A percentile compares a stretch with the other conserved stretches of the same genome.
phyloP scores from a whole-genome alignment of 805 yeast species.

The Geotrichum ghanense region DNA sequence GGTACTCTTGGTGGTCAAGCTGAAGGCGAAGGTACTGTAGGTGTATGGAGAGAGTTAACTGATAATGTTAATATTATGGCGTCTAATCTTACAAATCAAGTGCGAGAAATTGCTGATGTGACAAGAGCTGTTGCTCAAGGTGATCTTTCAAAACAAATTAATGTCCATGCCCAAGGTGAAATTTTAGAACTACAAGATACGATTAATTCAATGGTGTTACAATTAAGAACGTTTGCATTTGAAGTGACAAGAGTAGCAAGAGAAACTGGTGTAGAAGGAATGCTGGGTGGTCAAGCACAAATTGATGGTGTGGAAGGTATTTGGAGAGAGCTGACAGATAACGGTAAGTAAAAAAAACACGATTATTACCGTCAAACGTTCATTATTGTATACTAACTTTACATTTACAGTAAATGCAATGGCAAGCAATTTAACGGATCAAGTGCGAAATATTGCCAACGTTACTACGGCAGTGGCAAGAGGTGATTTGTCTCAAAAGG shows the following conservation, averaged over 20 bases:
- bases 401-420: conserved; percentile 52
- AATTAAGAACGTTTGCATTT: conserved; percentile 68
- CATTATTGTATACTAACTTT: neutral
- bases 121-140: conserved; percentile 84
- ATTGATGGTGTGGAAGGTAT: conserved; percentile 73
- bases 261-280: conserved; percentile 84
- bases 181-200: conserved; percentile 76
- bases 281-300: conserved; percentile 79
- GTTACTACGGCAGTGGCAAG: conserved; percentile 83
- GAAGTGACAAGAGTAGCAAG: conserved; percentile 82
- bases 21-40: conserved; percentile 71
- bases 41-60: conserved; percentile 78
- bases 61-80: conserved; percentile 90
- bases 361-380: no score
- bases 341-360: no score
- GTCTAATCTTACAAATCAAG: conserved; percentile 74
- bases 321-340: conserved; percentile 80
- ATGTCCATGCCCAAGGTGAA: conserved; percentile 88
- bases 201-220: conserved; percentile 82
- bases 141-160: conserved; percentile 70
- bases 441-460: conserved; percentile 77
- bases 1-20: conserved; percentile 89
- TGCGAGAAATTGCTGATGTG: conserved; percentile 81
- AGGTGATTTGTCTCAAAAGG: conserved; percentile 72
- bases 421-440: conserved; percentile 81